These are phyloP conservation scores for Candida ulmi DNA, from an alignment of 805 yeast species.

Conservation along the genomic window DNA sequence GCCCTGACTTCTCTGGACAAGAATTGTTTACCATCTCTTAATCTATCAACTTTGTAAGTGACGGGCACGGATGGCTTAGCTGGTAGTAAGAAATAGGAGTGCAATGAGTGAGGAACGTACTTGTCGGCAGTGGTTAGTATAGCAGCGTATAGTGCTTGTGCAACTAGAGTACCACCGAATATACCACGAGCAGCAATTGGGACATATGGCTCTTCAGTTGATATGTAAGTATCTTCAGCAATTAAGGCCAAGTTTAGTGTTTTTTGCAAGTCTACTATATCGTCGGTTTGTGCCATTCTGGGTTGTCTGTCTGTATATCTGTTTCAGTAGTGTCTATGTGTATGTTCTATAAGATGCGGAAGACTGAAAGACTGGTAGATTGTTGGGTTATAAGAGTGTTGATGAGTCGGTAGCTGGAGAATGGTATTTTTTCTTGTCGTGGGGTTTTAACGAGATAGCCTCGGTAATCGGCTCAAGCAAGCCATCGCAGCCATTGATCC, in stretches of 20 bases:
- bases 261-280: conserved; percentile 11
- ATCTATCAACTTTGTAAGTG: conserved; percentile 45
- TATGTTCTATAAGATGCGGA: too few relatives aligned
- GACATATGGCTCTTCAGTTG: conserved; percentile 23
- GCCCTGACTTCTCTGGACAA: conserved; percentile 50
- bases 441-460: too few relatives aligned
- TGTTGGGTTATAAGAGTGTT: too few relatives aligned
- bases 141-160: conserved; percentile 60
- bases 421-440: too few relatives aligned
- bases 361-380: too few relatives aligned
- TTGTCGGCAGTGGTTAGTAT: conserved; percentile 40
- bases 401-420: too few relatives aligned
- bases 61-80: conserved; percentile 44
- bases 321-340: background rate
- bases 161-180: conserved; percentile 66
- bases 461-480: too few relatives aligned
- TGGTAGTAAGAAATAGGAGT: conserved; percentile 53
- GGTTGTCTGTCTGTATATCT: too few relatives aligned
- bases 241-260: conserved; percentile 9
- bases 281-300: too few relatives aligned
- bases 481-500: too few relatives aligned
- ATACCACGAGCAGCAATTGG: conserved; percentile 58
- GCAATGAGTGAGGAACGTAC: conserved; percentile 55
- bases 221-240: conserved; percentile 11
- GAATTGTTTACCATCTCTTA: conserved; percentile 49